Evolutionary conservation across 345 rosid species (phyloP), one percentile per base, ranked within the genome.

Genomic region (Crucihimalaya himalaica): DNA sequence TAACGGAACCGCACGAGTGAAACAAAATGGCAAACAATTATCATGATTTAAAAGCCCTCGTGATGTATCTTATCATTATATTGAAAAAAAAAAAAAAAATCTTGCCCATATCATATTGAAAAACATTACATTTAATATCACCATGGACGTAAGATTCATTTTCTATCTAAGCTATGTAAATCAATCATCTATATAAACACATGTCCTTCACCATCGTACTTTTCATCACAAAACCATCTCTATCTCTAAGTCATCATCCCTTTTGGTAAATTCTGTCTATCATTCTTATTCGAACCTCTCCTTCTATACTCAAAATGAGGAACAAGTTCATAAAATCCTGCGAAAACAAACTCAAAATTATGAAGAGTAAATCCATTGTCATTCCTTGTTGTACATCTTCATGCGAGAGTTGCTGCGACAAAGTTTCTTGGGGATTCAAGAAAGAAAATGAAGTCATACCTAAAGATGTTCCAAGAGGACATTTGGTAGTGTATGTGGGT

Each of bases 391-490:
- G 79, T 68, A 42, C 70, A 52, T 72, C 80, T 12, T 84, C 72
- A 21, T 81, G 88, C 14, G 86, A 84, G 68, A 56, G 81, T 39
- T 84, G 91, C 67, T 80, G 63, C 39, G 68, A 82, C 32, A 72
- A 86, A 86, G 81, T 60, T 27, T 66, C 78, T 43, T 81, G 91
- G 88, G 74, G 84, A 12, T 75, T 84, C 55, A 65, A 70, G 77
- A 80, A 72, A 3, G 83, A 83, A 61, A 79, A 66, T 13, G 68
- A 77, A 35, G 81, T 61, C 0, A 90, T 88, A 58, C 98, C 98
- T 4, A 80, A 77, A 73, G 97, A 93, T 75, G 93, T 93, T 10
- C 97, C 98, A 0, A 93, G 84, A 71, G 97, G 97, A 53, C 96
- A 91, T 77, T 78, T 89, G 15, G 96, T 80, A 9, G 96, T 93